phyloP scores from a whole-genome alignment of 2,329 filamentous ascomycete genomes.

The Aspergillus unguis region DNA sequence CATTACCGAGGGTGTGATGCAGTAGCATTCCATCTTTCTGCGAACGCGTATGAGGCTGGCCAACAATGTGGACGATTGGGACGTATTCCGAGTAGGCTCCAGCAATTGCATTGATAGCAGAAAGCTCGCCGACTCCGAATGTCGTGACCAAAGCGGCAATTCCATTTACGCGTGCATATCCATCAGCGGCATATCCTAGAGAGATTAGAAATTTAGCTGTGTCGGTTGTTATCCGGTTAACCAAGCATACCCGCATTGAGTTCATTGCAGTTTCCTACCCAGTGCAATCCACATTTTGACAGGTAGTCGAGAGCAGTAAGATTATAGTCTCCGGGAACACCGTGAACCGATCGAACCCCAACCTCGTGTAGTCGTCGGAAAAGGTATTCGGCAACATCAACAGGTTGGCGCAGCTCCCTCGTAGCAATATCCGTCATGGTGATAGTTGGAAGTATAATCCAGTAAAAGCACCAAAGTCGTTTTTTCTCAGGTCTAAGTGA shows the following conservation, averaged over 20 bases:
- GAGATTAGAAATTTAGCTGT: background rate
- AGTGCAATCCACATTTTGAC: slow-evolving; percentile 51
- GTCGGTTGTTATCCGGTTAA: background rate
- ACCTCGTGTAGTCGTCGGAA: slow-evolving; percentile 50
- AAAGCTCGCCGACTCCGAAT: slow-evolving; percentile 67
- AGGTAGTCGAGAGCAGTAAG: slow-evolving; percentile 59
- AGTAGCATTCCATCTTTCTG: slow-evolving; percentile 48
- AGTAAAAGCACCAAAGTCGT: background rate
- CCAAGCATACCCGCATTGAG: slow-evolving; percentile 52
- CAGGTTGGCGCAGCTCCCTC: slow-evolving; percentile 42
- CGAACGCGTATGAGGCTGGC: slow-evolving; percentile 48
- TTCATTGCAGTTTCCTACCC: slow-evolving; percentile 63
- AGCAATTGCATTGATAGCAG: slow-evolving; percentile 69
- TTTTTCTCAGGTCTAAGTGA: background rate
- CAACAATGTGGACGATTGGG: slow-evolving; percentile 63
- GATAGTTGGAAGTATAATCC: background rate
- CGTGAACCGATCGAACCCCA: slow-evolving; percentile 50
- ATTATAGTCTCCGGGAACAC: slow-evolving; percentile 65
- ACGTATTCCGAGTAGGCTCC: slow-evolving; percentile 73
- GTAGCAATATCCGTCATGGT: slow-evolving; percentile 41
- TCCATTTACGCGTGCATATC: slow-evolving; percentile 70
- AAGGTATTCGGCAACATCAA: slow-evolving; percentile 49
- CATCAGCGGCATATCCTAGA: slow-evolving; percentile 71
- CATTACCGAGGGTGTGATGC: slow-evolving; percentile 71
- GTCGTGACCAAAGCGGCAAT: slow-evolving; percentile 69